These are phyloP conservation scores for Acanthamoeba healyi DNA, from an alignment of 208 protist species.

Conservation along the genomic window DNA sequence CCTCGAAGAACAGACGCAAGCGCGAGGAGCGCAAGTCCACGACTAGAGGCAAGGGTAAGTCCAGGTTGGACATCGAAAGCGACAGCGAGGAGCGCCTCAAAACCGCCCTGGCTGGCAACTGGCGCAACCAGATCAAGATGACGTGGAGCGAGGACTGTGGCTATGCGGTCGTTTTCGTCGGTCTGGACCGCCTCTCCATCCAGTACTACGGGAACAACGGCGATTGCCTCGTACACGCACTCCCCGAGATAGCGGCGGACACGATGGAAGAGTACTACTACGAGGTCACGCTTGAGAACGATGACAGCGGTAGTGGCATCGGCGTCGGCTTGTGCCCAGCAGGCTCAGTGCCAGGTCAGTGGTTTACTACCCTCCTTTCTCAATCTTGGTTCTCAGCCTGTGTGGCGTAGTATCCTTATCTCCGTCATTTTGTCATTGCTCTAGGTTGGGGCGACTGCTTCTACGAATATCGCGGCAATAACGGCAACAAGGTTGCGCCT, in stretches of 20 bases:
- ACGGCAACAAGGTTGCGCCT: constrained; percentile 28
- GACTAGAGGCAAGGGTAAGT: constrained; percentile 12
- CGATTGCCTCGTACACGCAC: constrained; percentile 31
- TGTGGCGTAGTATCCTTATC: too few relatives aligned
- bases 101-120: neutral
- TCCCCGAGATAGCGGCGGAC: constrained; percentile 24
- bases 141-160: constrained; percentile 31
- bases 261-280: neutral
- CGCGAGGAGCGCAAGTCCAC: neutral
- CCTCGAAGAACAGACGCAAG: neutral
- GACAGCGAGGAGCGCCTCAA: constrained; percentile 13
- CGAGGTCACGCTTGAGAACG: neutral
- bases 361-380: too few relatives aligned
- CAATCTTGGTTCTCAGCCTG: too few relatives aligned
- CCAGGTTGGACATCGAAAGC: neutral
- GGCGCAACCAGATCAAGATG: neutral
- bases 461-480: constrained; percentile 43
- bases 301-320: constrained; percentile 56
- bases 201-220: constrained; percentile 51
- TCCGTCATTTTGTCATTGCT: neutral
- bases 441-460: constrained; percentile 64
- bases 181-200: constrained; percentile 27
- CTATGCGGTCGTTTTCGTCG: constrained; percentile 27
- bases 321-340: constrained; percentile 44
- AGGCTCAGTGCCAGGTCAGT: neutral